Evolutionary conservation across 2,329 filamentous ascomycete genomes (phyloP).

Genomic region (Pseudovirgaria hyperparasitica): DNA sequence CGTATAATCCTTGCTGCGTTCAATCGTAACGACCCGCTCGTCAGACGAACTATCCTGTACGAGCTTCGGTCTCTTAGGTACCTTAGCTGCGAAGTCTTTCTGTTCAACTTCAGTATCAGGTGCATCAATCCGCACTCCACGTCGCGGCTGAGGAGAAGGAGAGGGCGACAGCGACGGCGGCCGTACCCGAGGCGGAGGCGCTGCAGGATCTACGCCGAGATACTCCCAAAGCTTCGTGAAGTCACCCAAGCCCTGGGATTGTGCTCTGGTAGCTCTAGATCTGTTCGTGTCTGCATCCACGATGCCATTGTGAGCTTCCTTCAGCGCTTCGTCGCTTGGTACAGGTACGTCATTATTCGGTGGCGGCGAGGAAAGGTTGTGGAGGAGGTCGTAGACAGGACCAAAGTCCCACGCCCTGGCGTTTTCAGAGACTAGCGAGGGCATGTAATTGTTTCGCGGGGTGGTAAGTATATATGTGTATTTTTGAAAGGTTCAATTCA

Average conservation of each 20-base stretch:
- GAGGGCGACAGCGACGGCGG: slow-evolving; percentile 10
- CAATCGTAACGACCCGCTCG: background rate
- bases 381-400: slow-evolving; percentile 30
- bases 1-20: too few species aligned
- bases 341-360: background rate
- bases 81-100: background rate
- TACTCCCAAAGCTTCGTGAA: slow-evolving; percentile 34
- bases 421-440: too few species aligned
- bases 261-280: background rate
- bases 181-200: slow-evolving; percentile 9
- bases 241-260: slow-evolving; percentile 24
- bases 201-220: slow-evolving; percentile 21
- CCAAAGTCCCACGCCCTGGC: slow-evolving; percentile 35
- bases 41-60: background rate
- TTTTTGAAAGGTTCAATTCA: too few species aligned
- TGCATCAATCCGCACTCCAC: background rate
- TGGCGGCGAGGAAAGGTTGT: slow-evolving; percentile 10
- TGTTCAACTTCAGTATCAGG: background rate
- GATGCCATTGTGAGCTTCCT: slow-evolving; percentile 9
- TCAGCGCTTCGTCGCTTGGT: background rate
- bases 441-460: too few species aligned
- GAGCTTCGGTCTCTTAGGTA: background rate
- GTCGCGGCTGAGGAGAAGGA: slow-evolving; percentile 5
- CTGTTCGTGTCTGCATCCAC: slow-evolving; percentile 1
- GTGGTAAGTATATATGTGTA: too few species aligned